Evolutionary conservation across 208 protist genomes (phyloP).

Genomic region (Acanthamoeba lenticulata): DNA sequence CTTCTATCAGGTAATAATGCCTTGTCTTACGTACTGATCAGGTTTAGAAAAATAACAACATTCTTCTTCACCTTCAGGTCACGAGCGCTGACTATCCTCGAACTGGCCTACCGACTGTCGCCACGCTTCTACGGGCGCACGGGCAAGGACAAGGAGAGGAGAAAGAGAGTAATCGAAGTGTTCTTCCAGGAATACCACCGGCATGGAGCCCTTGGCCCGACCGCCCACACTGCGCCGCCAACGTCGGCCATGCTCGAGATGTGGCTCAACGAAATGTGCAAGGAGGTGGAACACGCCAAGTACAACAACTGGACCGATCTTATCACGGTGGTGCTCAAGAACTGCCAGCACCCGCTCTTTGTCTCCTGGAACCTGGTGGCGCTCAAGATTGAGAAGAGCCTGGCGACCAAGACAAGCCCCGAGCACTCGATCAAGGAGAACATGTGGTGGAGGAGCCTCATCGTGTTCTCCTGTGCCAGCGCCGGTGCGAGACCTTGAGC

Average conservation of each 20-base stretch:
- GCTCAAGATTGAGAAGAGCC: conserved; percentile 50
- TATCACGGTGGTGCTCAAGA: neutral
- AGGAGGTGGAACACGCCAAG: conserved; percentile 15
- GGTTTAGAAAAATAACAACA: neutral
- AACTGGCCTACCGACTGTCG: conserved; percentile 3
- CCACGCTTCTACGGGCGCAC: conserved; percentile 48
- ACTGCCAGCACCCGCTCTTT: conserved; percentile 50
- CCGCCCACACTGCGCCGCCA: neutral
- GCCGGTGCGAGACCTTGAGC: neutral
- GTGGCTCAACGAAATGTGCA: conserved; percentile 35
- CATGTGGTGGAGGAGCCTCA: conserved; percentile 65
- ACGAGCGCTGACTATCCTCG: conserved; percentile 50
- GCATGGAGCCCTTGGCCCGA: neutral
- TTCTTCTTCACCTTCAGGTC: neutral
- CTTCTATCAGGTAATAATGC: conserved; percentile 36
- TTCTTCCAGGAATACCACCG: conserved; percentile 58
- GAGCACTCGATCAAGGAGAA: conserved; percentile 58
- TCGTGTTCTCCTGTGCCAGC: conserved; percentile 47
- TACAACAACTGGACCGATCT: conserved; percentile 15
- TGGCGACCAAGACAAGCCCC: neutral
- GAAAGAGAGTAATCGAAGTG: conserved; percentile 59
- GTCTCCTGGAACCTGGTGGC: conserved; percentile 62
- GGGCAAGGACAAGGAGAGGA: conserved; percentile 62
- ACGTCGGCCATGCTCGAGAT: neutral
- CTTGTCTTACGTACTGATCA: neutral